Evolutionary conservation across 1,284 basidiomycete species (phyloP).

Genomic region (Apiotrichum mycotoxinovorans): DNA sequence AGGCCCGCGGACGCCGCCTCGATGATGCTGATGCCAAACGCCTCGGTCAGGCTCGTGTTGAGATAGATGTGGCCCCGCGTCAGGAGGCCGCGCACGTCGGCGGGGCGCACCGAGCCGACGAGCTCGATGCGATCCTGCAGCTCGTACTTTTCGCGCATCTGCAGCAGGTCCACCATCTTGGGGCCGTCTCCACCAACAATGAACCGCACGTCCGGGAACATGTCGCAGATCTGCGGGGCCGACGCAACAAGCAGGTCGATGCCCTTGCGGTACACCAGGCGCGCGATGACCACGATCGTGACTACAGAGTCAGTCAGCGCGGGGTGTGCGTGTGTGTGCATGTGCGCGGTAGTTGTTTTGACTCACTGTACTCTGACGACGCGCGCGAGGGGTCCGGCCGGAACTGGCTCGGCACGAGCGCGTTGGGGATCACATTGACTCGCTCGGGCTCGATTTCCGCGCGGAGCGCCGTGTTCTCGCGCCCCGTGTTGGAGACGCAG

Average conservation of each 20-base stretch:
- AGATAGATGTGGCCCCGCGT: constrained; percentile 83
- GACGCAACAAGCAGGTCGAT: constrained; percentile 91
- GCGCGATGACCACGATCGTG: constrained; percentile 88
- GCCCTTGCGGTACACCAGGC: constrained; percentile 95
- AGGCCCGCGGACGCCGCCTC: constrained; percentile 94
- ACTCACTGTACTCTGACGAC: constrained; percentile 61
- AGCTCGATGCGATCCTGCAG: constrained; percentile 88
- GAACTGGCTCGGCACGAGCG: constrained; percentile 85
- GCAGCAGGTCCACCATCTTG: constrained; percentile 88
- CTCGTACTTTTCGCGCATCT: constrained; percentile 87
- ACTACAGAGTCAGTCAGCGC: constrained; percentile 56
- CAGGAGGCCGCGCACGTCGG: constrained; percentile 80
- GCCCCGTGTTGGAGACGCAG: constrained; percentile 94
- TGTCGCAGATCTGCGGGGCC: constrained; percentile 80
- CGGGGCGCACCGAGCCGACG: constrained; percentile 74
- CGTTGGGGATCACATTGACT: constrained; percentile 91
- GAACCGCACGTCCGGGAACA: constrained; percentile 80
- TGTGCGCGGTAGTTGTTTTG: too few species aligned
- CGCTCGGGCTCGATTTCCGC: constrained; percentile 68
- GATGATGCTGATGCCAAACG: constrained; percentile 93
- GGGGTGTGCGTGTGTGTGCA: too few species aligned
- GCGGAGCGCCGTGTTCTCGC: constrained; percentile 91
- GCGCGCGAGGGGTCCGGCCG: constrained; percentile 58
- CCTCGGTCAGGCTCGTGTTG: constrained; percentile 92
- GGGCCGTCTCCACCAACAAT: constrained; percentile 92